A percentile compares a stretch with the other conserved stretches of the same genome.
Conservation (phyloP, 116 monocot species). For the Posidonia oceanica region DNA sequence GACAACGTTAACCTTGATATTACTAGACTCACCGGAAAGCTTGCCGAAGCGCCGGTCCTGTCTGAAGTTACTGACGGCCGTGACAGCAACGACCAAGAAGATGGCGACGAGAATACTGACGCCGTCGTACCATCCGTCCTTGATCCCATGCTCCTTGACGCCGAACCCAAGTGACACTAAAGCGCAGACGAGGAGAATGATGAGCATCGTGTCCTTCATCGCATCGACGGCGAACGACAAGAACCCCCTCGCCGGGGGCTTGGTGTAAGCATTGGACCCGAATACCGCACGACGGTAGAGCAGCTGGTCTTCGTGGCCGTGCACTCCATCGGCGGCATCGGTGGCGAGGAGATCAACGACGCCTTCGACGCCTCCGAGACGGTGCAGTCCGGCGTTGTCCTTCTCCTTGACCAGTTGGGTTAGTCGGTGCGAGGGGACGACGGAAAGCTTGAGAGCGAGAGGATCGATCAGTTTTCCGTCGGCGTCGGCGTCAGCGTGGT, state of each 20-base stretch:
- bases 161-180: slow-evolving; percentile 23
- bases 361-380: slow-evolving; percentile 18
- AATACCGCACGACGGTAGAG: slow-evolving; percentile 16
- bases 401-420: slow-evolving; percentile 8
- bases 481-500: neutral
- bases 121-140: slow-evolving; percentile 46
- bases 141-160: slow-evolving; percentile 44
- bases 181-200: too few relatives aligned
- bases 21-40: slow-evolving; percentile 19
- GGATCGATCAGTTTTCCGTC: neutral
- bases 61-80: slow-evolving; percentile 26
- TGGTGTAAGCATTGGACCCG: slow-evolving; percentile 33
- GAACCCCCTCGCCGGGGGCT: slow-evolving; percentile 25
- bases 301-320: slow-evolving; percentile 9
- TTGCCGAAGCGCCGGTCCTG: slow-evolving; percentile 31
- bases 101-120: too few relatives aligned
- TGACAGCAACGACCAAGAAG: too few relatives aligned
- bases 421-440: too few relatives aligned
- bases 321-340: slow-evolving; percentile 7
- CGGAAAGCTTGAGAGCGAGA: neutral
- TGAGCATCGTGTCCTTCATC: too few relatives aligned
- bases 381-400: slow-evolving; percentile 1
- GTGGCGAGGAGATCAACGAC: too few relatives aligned
- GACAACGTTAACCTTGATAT: slow-evolving; percentile 9
- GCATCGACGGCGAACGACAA: neutral